Evolutionary conservation across 2,329 filamentous ascomycete genomes (phyloP).

Genomic region (Penicillium sp.): DNA sequence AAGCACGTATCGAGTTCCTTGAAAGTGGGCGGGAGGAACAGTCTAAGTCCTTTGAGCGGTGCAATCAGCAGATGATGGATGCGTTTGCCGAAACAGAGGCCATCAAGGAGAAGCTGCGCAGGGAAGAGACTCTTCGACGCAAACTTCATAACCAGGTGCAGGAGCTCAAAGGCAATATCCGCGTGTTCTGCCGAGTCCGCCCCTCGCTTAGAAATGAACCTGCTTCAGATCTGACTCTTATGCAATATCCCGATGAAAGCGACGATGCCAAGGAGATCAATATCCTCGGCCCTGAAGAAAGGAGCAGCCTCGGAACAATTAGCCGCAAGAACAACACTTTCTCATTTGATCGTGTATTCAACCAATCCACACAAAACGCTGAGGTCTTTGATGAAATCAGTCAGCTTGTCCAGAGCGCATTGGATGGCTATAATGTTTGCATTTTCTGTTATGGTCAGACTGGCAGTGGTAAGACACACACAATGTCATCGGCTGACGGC

Average conservation of each 20-base stretch:
- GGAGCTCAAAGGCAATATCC: constrained; percentile 96
- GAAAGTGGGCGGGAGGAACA: constrained; percentile 89
- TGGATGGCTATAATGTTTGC: constrained; percentile 97
- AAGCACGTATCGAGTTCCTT: constrained; percentile 81
- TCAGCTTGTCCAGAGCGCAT: constrained; percentile 90
- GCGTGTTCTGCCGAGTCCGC: constrained; percentile 94
- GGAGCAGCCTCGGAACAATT: constrained; percentile 73
- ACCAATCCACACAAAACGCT: constrained; percentile 71
- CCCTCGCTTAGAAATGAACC: constrained; percentile 63
- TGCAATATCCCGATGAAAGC: constrained; percentile 74
- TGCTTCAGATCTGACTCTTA: constrained; percentile 64
- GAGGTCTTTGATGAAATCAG: constrained; percentile 96
- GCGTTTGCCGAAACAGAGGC: constrained; percentile 68
- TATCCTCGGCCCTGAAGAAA: constrained; percentile 78
- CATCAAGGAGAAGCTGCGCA: constrained; percentile 77
- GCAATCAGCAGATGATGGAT: constrained; percentile 77
- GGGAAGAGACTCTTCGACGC: constrained; percentile 84
- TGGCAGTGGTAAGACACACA: constrained; percentile 93
- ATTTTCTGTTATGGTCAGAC: constrained; percentile 99
- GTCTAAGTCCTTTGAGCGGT: constrained; percentile 77
- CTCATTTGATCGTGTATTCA: constrained; percentile 90
- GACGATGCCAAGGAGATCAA: constrained; percentile 86
- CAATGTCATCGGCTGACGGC: constrained; percentile 86
- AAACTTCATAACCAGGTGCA: constrained; percentile 97
- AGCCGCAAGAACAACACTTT: constrained; percentile 80